Evolutionary conservation across 2,329 filamentous ascomycete species (phyloP), one percentile per base, ranked within the genome.

Genomic region (Monilinia laxa): DNA sequence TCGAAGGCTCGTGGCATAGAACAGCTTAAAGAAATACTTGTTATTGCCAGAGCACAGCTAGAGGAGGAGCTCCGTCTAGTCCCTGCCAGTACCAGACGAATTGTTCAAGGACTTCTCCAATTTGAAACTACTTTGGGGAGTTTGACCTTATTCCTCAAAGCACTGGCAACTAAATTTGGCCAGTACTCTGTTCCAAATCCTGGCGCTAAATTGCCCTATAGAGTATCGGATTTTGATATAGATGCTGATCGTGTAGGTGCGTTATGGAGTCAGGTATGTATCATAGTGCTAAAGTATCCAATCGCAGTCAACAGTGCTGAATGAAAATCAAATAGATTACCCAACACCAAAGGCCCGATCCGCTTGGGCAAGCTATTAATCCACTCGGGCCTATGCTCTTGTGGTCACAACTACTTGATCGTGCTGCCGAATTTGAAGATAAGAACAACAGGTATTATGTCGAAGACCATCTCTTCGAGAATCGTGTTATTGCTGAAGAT

Each of bases 371-470:
- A 38, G 35, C 56, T 38, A 31, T 47, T 6, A 45, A 64, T 52
- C 20, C 54, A 20, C 23, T 62, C 7, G n/a, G 56, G 45, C 38
- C 31, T 65, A 38, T 40, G 64, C 10, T 6, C 9, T 42, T 42
- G 52, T 38, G 58, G 45, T 60, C 23, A 42, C 16, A 78, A 23
- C 28, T 72, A 67, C 64, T 71, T 65, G 62, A 78, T 67, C 63
- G 70, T 58, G 25, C 73, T 70, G 7, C 76, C 75, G 38, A 76
- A 59, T 65, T 72, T 59, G 56, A 79, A 16, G n/a, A 42, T 10
- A 54, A 38, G 28, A 57, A 66, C 9, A 59, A 38, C 12, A 14
- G 23, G 12, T 65, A 65, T 42, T 65, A 72, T 58, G 68, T 72
- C 9, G 71, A 71, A 64, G 68, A 72, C 62, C 20, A 57, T 25